Evolutionary conservation across 78 protist species (phyloP), one percentile per base, ranked within the genome.

Genomic region (Pelomyxa schiedti): DNA sequence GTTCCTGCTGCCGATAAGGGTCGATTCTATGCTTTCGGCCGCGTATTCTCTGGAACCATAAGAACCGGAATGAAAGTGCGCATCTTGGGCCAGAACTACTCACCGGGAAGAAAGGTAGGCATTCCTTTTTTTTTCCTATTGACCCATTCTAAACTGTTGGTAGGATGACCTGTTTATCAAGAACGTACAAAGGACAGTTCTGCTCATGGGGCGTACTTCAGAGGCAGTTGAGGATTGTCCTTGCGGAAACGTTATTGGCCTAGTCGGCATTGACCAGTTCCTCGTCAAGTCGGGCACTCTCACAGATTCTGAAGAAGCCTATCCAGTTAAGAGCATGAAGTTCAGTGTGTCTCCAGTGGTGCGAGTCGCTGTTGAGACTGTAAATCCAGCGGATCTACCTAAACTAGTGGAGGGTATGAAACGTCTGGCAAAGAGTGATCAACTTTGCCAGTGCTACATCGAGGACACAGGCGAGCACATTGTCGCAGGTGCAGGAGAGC

Each of bases 401-500:
- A 94, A 94, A 82, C 85, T 98, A 9, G 94, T 96, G 36, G 99
- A 97, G 67, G 99, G 99, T 64, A 93, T 98, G 24, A 90, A 52
- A 69, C 71, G 95, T 84, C 89, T 95, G 26, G 65, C 95, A 75
- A 95, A 93, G 90, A 77, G 95, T n/a, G 98, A 95, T 77, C 97
- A 95, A 22, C 76, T 83, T 53, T 94, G 92, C 28, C 77, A 66
- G 39, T 76, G 84, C 87, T 41, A 35, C 39, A 84, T 80, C 39
- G 96, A 91, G 39, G 64, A 35, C n/a, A 70, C 98, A 24, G 99
- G 99, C 42, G 98, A 96, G 90, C 96, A 96, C 95, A 92, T 97
- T 72, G 87, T 98, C 36, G 99, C 99, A 29, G 99, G 99, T 67
- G 97, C 97, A 22, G 99, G 99, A 65, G 99, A 97, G 90, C 92